Evolutionary conservation across 345 rosid species (phyloP).

Genomic region (Eucalyptus erythrocorys): DNA sequence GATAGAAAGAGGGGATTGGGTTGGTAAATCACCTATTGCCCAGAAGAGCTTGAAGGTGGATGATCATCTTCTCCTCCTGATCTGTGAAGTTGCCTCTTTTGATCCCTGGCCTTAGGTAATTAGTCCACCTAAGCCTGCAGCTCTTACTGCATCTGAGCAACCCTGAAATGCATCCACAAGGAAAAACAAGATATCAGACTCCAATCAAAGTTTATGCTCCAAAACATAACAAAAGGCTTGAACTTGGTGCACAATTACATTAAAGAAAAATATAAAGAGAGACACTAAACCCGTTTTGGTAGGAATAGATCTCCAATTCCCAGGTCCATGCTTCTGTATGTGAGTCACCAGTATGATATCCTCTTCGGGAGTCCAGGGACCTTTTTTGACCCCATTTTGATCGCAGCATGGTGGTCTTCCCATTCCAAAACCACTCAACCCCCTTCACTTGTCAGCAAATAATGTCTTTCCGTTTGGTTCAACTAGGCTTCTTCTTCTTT

Average conservation of each 20-base stretch:
- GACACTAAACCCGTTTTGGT: slow-evolving; percentile 12
- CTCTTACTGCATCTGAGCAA: slow-evolving; percentile 35
- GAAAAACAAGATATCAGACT: background rate
- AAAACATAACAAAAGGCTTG: background rate
- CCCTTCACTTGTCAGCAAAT: background rate
- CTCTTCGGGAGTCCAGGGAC: slow-evolving; percentile 42
- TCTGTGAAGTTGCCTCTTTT: slow-evolving; percentile 28
- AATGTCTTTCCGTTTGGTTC: background rate
- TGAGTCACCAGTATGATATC: slow-evolving; percentile 25
- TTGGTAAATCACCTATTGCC: slow-evolving; percentile 19
- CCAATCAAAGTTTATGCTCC: background rate
- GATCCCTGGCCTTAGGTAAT: slow-evolving; percentile 31
- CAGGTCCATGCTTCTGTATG: slow-evolving; percentile 35
- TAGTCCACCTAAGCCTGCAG: slow-evolving; percentile 39
- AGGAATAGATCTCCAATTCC: slow-evolving; percentile 29
- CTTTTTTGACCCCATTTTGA: slow-evolving; percentile 24
- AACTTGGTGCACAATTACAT: background rate
- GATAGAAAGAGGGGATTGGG: background rate
- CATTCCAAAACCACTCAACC: slow-evolving; percentile 2
- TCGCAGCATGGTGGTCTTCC: slow-evolving; percentile 38
- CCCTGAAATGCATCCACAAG: slow-evolving; percentile 4
- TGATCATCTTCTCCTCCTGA: slow-evolving; percentile 31
- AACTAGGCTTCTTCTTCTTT: background rate
- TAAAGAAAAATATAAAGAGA: background rate
- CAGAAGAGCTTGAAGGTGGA: slow-evolving; percentile 35